Base-by-base conservation (phyloP, 2,329 filamentous ascomycete species). In the Dothiorella sarmentorum region DNA sequence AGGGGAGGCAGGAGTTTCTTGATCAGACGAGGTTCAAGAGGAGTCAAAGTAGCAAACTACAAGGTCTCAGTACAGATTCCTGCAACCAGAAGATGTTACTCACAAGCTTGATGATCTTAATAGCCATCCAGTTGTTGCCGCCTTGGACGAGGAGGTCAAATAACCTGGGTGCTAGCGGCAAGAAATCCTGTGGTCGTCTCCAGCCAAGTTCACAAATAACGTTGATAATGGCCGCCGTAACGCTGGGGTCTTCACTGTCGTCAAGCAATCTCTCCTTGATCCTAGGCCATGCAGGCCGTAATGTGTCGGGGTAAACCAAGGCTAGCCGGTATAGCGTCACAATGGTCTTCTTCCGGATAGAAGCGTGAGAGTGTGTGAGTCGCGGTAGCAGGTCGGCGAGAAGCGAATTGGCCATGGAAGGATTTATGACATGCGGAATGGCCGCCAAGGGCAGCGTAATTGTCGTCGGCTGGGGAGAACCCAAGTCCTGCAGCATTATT, bases 101-200 rank as follows among this genome's bases (percentile, higher is more conserved):
- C 73, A 93, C 90, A 63, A 99, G 82, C 76, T 99, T 99, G 72
- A 99, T 97, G 62, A 99, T 85, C 73, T 99, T 99, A 71, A 99
- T 99, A 60, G 92, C 92, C 93, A 99, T 97, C 94, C 94, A 99
- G 74, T 99, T 99, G 74, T 99, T 97, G 35, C 89, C 89, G 58
- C 91, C 88, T 61, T 95, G 89, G 11, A 97, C 92, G 24, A 99
- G 78, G 17, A 99, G 81, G 69, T 97, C 92, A 67, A 97, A 99
- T 24, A 99, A 76, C 60, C 94, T 83, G 7, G 94, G 94, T 0
- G 94, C 94, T 27, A 99, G 80, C 13, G 94, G 90, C 27, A 99
- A 79, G 66, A 97, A 97, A 73, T 99, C 94, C 65, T 93, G 88
- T 3, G 94, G 94, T 65, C 94, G 83, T 65, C 94, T 85, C 90